Evolutionary conservation across 106 monocot species (phyloP).

Genomic region (Dactylorhiza incarnata): DNA sequence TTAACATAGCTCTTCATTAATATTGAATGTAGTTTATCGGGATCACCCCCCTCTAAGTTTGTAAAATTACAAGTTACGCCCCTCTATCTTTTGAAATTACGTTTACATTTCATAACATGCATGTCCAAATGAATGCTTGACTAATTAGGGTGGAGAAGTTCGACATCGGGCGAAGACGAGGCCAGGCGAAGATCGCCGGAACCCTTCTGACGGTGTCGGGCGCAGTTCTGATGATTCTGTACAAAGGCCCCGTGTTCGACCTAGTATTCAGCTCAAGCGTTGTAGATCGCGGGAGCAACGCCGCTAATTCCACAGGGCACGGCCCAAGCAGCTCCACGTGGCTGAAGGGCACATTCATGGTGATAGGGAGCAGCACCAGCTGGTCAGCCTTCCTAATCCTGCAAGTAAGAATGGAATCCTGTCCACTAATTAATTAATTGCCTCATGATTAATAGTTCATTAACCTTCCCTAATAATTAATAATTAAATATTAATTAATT

Average conservation of each 20-base stretch:
- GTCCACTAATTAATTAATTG: background rate
- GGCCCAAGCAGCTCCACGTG: constrained; percentile 13
- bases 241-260: constrained; percentile 51
- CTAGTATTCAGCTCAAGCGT: constrained; percentile 22
- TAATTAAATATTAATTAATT: background rate
- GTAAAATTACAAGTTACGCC: background rate
- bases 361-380: constrained; percentile 29
- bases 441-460: background rate
- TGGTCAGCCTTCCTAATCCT: constrained; percentile 69
- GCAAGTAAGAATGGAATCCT: constrained; percentile 17
- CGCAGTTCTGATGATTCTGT: constrained; percentile 69
- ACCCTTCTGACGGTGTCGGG: constrained; percentile 54
- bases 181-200: constrained; percentile 70
- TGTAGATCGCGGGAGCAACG: constrained; percentile 6
- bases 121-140: background rate
- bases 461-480: background rate
- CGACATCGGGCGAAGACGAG: constrained; percentile 17
- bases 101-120: too few species aligned
- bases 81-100: background rate
- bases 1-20: too few species aligned
- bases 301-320: background rate
- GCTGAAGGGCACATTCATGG: constrained; percentile 45
- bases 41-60: too few species aligned
- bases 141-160: constrained; percentile 59
- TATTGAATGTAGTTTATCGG: too few species aligned